phyloP scores from a whole-genome alignment of 306 rosid genomes.

The Senna siamea region DNA sequence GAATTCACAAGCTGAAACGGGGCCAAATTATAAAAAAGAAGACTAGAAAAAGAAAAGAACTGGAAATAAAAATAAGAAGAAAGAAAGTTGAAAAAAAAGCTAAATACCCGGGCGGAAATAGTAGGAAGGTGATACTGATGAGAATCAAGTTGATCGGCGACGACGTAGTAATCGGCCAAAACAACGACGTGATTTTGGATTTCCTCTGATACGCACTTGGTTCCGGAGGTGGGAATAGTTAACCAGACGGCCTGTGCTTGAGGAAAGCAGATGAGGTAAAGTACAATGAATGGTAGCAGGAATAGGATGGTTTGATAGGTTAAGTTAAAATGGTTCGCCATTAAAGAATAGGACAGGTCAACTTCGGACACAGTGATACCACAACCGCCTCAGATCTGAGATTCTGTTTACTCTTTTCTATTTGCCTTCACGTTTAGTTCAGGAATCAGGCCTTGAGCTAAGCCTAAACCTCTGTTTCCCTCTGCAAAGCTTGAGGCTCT shows the following conservation, averaged over 20 bases:
- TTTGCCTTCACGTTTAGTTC: too few species aligned
- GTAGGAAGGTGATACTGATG: conserved; percentile 44
- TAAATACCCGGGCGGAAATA: conserved; percentile 50
- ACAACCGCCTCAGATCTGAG: conserved; percentile 39
- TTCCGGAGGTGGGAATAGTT: conserved; percentile 51
- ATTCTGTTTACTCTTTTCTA: background rate
- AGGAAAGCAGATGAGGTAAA: conserved; percentile 39
- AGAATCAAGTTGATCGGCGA: conserved; percentile 38
- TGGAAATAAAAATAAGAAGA: too few species aligned
- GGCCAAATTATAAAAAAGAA: too few species aligned
- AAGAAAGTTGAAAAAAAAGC: background rate
- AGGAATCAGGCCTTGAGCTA: too few species aligned
- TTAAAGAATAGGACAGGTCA: conserved; percentile 8
- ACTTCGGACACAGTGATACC: background rate
- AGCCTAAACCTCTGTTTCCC: too few species aligned
- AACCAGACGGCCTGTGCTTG: conserved; percentile 48
- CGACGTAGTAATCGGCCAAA: conserved; percentile 62
- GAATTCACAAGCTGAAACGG: background rate
- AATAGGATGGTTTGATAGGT: conserved; percentile 21
- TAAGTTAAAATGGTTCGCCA: conserved; percentile 36
- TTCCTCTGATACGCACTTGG: conserved; percentile 66
- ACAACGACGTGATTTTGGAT: conserved; percentile 58
- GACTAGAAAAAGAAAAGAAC: conserved; percentile 9
- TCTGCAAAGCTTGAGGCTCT: too few species aligned
- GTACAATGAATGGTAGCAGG: background rate